Base-by-base conservation (phyloP, 352 stramenopile species). In the Pythium sp. region DNA sequence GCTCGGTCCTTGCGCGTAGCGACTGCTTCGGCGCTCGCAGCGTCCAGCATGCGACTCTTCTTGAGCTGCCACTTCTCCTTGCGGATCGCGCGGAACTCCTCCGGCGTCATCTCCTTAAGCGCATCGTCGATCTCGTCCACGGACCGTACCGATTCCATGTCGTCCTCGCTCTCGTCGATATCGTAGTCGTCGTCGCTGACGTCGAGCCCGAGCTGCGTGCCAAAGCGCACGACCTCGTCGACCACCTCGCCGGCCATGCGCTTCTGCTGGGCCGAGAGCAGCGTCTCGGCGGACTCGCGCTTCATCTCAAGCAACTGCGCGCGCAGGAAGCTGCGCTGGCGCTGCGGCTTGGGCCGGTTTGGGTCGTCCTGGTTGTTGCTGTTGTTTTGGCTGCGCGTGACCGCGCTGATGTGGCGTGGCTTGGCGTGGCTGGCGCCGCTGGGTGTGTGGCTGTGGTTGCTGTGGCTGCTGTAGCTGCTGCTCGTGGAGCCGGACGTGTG, bases 251-350 rank as follows among this genome's bases (percentile, higher is more conserved):
- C 80, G 41, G 82, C 74, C 69, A 89, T 89, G 20, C 75, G 66
- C 70, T 86, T 80, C 64, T 83, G 74, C 47, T 74, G 73, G 9
- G 58, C 60, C 12, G 71, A 65, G 43, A 78, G 65, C 41, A 92
- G 58, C 54, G 80, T 74, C 54, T 90, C 84, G 8, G 81, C 79
- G 34, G 82, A 91, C 58, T 90, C 78, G 34, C 80, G 74, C 78
- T 92, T 92, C 84, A 92, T 92, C 72, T 92, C 84, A 43, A 88
- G 70, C 20, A 92, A 72, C 65, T 92, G 82, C 54, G 82, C 76
- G 14, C 82, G 79, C 54, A 92, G 38, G 43, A 90, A 92, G 60
- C 82, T 92, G 51, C 79, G 74, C 75, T 92, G 84, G 0, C 80
- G 70, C 78, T 87, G 75, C 58, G 82, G 76, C 30, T 78, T 82